phyloP scores from a whole-genome alignment of 108 stramenopile genomes.

The Skeletonema menzelii region DNA sequence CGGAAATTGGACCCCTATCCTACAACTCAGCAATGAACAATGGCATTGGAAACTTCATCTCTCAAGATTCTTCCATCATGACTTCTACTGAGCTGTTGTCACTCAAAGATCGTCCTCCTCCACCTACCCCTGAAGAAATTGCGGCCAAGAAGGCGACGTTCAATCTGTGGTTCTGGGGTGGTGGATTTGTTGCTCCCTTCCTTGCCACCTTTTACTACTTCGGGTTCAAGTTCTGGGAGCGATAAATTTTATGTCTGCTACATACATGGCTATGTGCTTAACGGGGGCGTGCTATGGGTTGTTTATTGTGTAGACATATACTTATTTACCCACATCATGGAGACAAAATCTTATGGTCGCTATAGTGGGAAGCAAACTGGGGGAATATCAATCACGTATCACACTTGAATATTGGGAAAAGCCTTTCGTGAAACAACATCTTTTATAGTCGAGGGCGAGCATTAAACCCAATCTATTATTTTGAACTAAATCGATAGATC shows the following conservation, averaged over 20 bases:
- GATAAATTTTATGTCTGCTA: constrained; percentile 39
- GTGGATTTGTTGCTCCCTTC: constrained; percentile 88
- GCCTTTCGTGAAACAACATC: too few species aligned
- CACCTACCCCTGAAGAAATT: constrained; percentile 80
- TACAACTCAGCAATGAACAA: constrained; percentile 17
- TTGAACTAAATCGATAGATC: too few species aligned
- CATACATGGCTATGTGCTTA: not conserved
- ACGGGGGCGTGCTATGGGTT: not conserved
- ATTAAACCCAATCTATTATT: too few species aligned
- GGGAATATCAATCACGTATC: not conserved
- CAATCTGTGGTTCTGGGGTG: constrained; percentile 85
- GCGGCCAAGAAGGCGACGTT: constrained; percentile 83
- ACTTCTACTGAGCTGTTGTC: constrained; percentile 47
- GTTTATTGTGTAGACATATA: not conserved
- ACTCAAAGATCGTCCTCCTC: constrained; percentile 76
- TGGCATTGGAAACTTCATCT: constrained; percentile 25
- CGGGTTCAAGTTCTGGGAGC: constrained; percentile 86
- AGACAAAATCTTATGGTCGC: not conserved
- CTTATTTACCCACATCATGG: not conserved
- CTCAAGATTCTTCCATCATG: constrained; percentile 23
- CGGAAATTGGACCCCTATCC: constrained; percentile 8
- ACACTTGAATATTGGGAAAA: too few species aligned
- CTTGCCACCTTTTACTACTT: constrained; percentile 85
- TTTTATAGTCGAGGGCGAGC: too few species aligned
- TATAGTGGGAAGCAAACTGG: not conserved